Conservation (phyloP, 106 monocot genomes). For the Agapanthus africanus region DNA sequence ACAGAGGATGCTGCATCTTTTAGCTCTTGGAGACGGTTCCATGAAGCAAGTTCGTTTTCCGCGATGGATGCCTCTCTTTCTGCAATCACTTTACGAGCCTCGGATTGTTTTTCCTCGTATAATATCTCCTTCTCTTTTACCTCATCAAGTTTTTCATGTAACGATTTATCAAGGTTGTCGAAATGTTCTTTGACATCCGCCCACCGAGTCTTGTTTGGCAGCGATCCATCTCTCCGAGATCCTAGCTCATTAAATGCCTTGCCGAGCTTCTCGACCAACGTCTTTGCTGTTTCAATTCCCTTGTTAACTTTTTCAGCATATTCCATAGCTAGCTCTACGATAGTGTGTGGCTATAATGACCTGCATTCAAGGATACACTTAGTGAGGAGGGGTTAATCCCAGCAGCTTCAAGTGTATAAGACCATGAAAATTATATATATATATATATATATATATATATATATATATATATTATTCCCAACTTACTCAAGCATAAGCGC, state of each 20-base stretch:
- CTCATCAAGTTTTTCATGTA: slow-evolving; percentile 27
- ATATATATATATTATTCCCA: too few relatives aligned
- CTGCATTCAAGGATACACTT: too few relatives aligned
- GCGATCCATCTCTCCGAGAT: slow-evolving; percentile 31
- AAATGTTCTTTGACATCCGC: slow-evolving; percentile 47
- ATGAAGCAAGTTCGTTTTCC: slow-evolving; percentile 37
- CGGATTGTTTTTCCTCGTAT: slow-evolving; percentile 44
- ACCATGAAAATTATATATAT: too few relatives aligned
- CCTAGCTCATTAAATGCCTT: slow-evolving; percentile 39
- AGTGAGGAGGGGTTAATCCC: too few relatives aligned
- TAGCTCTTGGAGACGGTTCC: slow-evolving; percentile 47
- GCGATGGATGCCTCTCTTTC: slow-evolving; percentile 41
- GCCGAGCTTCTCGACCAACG: slow-evolving; percentile 43
- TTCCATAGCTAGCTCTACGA: slow-evolving; percentile 17
- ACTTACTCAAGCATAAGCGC: too few relatives aligned
- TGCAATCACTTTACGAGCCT: slow-evolving; percentile 23
- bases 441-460: too few relatives aligned
- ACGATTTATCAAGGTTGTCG: slow-evolving; percentile 31
- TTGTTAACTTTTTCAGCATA: slow-evolving; percentile 8
- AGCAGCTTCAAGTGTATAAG: too few relatives aligned
- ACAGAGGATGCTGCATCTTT: slow-evolving; percentile 46
- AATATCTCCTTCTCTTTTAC: slow-evolving; percentile 31
- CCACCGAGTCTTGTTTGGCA: slow-evolving; percentile 18
- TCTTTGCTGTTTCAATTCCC: slow-evolving; percentile 15
- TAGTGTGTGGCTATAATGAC: too few relatives aligned